Evolutionary conservation across 2,329 filamentous ascomycete genomes (phyloP).

Genomic region (Arthrinium puccinioides): DNA sequence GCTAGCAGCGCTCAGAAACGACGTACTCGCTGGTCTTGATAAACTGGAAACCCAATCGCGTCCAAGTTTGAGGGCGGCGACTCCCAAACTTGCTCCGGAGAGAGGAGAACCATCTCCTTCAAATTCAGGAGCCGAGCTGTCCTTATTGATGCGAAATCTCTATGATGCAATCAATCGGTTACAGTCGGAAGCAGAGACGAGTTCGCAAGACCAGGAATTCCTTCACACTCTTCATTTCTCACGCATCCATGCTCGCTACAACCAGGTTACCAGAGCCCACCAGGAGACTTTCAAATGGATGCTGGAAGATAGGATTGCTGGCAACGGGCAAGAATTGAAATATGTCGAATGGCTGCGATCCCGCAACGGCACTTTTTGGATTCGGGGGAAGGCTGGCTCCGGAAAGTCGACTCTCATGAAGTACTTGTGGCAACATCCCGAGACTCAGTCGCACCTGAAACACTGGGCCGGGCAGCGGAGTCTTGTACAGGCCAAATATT

Average conservation of each 20-base stretch:
- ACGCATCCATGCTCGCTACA: neutral
- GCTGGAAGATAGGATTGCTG: neutral
- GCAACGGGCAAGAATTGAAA: neutral
- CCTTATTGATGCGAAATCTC: neutral
- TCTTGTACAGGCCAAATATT: constrained; percentile 4
- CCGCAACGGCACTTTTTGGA: constrained; percentile 2
- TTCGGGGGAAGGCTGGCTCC: constrained; percentile 6
- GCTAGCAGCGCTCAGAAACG: neutral
- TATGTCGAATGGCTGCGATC: constrained; percentile 1
- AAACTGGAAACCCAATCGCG: no score
- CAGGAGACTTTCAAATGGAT: neutral
- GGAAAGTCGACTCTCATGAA: constrained; percentile 10
- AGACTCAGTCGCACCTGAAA: neutral
- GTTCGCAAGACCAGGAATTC: neutral
- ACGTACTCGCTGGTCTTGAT: neutral
- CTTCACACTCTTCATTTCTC: neutral
- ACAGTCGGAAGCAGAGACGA: neutral
- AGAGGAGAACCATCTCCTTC: neutral
- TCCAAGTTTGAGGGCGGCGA: no score
- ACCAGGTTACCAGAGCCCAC: neutral
- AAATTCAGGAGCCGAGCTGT: neutral
- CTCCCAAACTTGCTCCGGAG: no score
- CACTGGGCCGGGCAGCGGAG: constrained; percentile 4
- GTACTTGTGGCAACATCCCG: neutral
- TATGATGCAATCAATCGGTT: neutral